Evolutionary conservation across 352 stramenopile genomes (phyloP), one percentile per base, ranked within the genome.

Genomic region (Phytophthora ohioensis): DNA sequence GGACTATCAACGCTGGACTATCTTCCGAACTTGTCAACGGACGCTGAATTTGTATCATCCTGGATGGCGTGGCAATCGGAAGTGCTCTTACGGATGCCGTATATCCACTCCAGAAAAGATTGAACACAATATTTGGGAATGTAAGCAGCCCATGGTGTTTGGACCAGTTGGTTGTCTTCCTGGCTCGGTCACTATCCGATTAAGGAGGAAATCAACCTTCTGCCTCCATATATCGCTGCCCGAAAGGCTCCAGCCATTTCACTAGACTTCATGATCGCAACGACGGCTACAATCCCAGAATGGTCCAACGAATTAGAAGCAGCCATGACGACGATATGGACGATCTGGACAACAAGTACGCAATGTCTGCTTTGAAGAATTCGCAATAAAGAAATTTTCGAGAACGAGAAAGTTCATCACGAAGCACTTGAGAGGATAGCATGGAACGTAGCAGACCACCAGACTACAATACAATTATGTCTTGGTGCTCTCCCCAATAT

Each of bases 271-370:
- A 36, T 35, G 21, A 9, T 3, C 3, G 45, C 10, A 4, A 3
- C 45, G 0, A 3, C 21, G 17, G 4, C 4, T 6, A 52, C 8
- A 2, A 52, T 36, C 35, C 8, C 21, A 36, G 17, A 52, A 12
- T 52, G 45, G 45, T 15, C 17, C 36, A 6, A 13, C 0, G 45
- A 35, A n/a, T 21, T 8, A 1, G 21, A n/a, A 7, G 45, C 5
- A 55, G 47, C 47, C 13, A 47, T 47, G 52, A 3, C 36, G 15
- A n/a, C 47, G 4, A 17, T 58, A 10, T 58, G 52, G 52, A 10
- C 36, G 3, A 58, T 58, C 1, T 58, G 52, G 52, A 58, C 34
- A 9, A 58, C 52, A 27, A 47, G n/a, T 17, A 58, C 52, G 4
- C 52, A 58, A 12, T 58, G 52, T 15, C 47, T 34, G 17, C 17